Conservation (phyloP, 306 rosid genomes). For the Citrullus colocynthis region DNA sequence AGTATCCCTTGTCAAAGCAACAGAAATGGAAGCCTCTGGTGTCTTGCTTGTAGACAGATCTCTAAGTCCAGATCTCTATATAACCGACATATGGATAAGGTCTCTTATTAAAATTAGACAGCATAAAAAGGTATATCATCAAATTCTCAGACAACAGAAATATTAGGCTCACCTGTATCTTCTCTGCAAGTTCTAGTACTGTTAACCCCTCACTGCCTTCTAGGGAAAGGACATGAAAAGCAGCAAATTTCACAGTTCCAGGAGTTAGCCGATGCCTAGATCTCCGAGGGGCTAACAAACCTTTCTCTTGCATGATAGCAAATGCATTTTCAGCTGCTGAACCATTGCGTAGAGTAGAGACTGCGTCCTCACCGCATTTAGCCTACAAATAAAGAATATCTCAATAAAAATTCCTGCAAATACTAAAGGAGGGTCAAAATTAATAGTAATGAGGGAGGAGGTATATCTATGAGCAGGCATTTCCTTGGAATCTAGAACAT, state of each 20-base stretch:
- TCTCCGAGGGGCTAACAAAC: conserved; percentile 76
- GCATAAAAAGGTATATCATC: not conserved
- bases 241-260: conserved; percentile 97
- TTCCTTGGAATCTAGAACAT: not conserved
- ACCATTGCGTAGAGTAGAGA: conserved; percentile 89
- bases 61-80: conserved; percentile 94
- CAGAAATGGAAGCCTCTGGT: conserved; percentile 98
- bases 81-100: not conserved
- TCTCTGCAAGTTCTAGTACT: conserved; percentile 89
- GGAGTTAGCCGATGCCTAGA: conserved; percentile 97
- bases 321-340: conserved; percentile 98
- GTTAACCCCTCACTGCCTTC: conserved; percentile 92
- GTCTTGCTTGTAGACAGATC: conserved; percentile 97
- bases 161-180: conserved; percentile 65
- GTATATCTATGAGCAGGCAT: not conserved
- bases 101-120: conserved; percentile 1
- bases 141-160: not conserved
- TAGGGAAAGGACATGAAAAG: conserved; percentile 91
- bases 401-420: not conserved
- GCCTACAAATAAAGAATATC: conserved; percentile 29
- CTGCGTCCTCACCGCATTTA: conserved; percentile 58
- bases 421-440: not conserved
- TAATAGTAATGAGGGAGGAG: not conserved
- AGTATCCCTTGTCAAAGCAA: conserved; percentile 95
- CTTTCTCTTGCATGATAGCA: conserved; percentile 86